phyloP scores from a whole-genome alignment of 1,284 basidiomycete genomes.

The Apiotrichum veenhuisii region DNA sequence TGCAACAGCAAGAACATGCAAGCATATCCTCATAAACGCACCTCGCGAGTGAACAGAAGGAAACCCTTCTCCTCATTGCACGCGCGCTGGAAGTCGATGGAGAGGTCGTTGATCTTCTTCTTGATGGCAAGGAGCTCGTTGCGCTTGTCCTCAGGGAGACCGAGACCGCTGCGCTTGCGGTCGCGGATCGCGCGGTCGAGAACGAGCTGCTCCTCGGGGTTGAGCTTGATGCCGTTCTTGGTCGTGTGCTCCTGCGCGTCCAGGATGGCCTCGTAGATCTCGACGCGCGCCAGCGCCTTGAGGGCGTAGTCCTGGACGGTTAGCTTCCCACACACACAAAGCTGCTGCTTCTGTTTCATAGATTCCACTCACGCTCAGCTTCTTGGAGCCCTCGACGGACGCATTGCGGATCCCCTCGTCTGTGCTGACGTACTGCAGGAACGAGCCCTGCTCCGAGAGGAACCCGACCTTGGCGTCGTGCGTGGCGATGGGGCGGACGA shows the following conservation, averaged over 20 bases:
- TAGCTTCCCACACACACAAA: background rate
- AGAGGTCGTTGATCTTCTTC: constrained; percentile 18
- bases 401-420: constrained; percentile 17
- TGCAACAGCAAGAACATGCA: no score
- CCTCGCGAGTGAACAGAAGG: constrained; percentile 16
- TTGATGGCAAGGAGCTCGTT: constrained; percentile 17
- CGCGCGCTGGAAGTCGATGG: constrained; percentile 21
- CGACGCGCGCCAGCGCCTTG: constrained; percentile 15
- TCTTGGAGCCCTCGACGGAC: constrained; percentile 17
- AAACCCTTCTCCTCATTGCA: constrained; percentile 24
- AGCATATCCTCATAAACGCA: no score
- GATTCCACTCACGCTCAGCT: constrained; percentile 7
- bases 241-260: constrained; percentile 15
- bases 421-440: constrained; percentile 19
- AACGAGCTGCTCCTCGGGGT: constrained; percentile 20
- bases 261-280: constrained; percentile 18
- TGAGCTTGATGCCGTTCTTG: constrained; percentile 11
- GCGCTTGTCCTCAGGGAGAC: constrained; percentile 16
- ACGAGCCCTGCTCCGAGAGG: constrained; percentile 7
- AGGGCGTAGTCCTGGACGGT: constrained; percentile 12
- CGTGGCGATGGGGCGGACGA: constrained; percentile 12
- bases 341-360: no score
- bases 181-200: constrained; percentile 19
- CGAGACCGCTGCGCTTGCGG: constrained; percentile 18
- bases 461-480: constrained; percentile 9